Evolutionary conservation across 306 rosid species (phyloP), one percentile per base, ranked within the genome.

Genomic region (Lotus japonicus): DNA sequence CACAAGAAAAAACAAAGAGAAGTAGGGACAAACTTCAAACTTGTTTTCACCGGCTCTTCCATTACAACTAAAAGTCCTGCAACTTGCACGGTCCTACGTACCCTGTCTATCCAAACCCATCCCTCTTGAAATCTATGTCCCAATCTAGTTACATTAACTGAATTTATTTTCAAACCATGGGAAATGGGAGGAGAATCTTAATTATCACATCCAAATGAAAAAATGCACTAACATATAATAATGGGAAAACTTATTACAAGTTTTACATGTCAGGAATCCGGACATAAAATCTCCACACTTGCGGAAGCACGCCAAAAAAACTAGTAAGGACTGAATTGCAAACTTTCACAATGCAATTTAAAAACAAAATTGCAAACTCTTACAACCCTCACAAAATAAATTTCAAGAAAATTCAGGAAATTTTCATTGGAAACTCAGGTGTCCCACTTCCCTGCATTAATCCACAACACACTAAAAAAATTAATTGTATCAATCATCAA

Each of bases 21-120:
- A 58, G 50, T 31, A 5, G 50, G 19, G 77, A 61, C 63, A 70
- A 69, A 60, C 42, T 71, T 82, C 54, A 57, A 79, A 63, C 10
- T 66, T 74, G 58, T 33, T 45, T 73, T 31, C 13, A 58, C 15
- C 4, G 35, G 9, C 41, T 35, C 9, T 35, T 23, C n/a, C 7
- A 11, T 31, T 42, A 2, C 1, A 62, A 38, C 68, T 58, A 23
- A 62, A 81, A 83, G 86, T 81, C 81, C 44, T 13, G 63, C 84
- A 76, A 79, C 74, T 77, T 79, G 83, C 59, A 45, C 0, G 79
- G 75, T 78, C 82, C 82, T 59, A 52, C 60, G 36, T 5, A 31
- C 31, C 43, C 50, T 4, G 1, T 31, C 36, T 6, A 21, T 23
- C 8, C 76, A 35, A 70, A 55, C 75, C 76, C 72, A 60, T 71